Evolutionary conservation across 2,329 filamentous ascomycete species (phyloP).

Genomic region (Chaetothyriales sp.): DNA sequence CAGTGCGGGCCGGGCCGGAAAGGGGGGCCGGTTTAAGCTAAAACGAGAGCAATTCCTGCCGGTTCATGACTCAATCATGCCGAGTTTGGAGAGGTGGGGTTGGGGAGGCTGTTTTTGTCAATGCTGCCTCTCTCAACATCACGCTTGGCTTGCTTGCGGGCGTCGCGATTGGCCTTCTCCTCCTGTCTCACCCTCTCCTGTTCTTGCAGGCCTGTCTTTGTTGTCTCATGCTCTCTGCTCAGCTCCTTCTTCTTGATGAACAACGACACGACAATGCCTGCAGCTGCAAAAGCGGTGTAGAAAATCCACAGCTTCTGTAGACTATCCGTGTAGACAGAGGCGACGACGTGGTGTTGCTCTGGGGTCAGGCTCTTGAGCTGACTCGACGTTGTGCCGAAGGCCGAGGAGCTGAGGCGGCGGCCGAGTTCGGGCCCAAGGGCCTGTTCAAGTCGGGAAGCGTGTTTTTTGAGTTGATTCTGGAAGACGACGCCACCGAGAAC

Average conservation of each 20-base stretch:
- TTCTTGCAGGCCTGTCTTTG: slow-evolving; percentile 32
- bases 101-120: too few relatives aligned
- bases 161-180: slow-evolving; percentile 20
- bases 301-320: slow-evolving; percentile 32
- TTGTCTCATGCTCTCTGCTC: slow-evolving; percentile 29
- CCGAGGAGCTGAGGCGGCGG: slow-evolving; percentile 21
- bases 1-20: too few relatives aligned
- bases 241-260: slow-evolving; percentile 23
- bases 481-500: slow-evolving; percentile 39
- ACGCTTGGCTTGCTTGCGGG: slow-evolving; percentile 1
- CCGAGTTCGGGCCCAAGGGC: slow-evolving; percentile 22
- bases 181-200: slow-evolving; percentile 28
- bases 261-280: slow-evolving; percentile 21
- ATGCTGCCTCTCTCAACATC: slow-evolving; percentile 4
- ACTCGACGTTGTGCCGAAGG: slow-evolving; percentile 24
- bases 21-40: too few relatives aligned
- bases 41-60: too few relatives aligned
- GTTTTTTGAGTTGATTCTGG: slow-evolving; percentile 26
- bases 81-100: too few relatives aligned
- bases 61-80: too few relatives aligned
- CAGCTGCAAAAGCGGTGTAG: slow-evolving; percentile 22
- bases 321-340: slow-evolving; percentile 22
- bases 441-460: slow-evolving; percentile 19
- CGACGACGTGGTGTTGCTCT: slow-evolving; percentile 20
- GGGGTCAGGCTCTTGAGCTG: slow-evolving; percentile 24